Base-by-base conservation (phyloP, 139 green algal species). In the Yamagishiella unicocca region DNA sequence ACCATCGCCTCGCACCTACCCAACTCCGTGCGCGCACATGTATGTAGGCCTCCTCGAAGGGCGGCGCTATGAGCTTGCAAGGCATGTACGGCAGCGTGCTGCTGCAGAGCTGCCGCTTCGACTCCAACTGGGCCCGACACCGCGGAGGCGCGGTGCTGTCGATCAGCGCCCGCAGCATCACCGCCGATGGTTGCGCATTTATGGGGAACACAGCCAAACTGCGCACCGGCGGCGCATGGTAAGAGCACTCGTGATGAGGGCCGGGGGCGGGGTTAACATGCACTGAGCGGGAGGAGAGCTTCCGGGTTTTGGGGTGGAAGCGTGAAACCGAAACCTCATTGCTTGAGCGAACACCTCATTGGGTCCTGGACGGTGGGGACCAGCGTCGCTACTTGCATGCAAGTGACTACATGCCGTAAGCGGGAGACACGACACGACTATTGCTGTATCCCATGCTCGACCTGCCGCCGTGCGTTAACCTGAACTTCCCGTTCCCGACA, bases 161-260 rank as follows among this genome's bases (percentile, higher is more conserved):
- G n/a, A 50, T 14, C 62, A 77, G 35, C 62, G 29, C 43, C 27
- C 80, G 80, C 4, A 27, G 5, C 33, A 27, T 58, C 7, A 73
- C 5, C 33, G 45, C 42, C 22, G 27, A 43, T 22, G 21, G 19
- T 5, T 87, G 81, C 67, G 10, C 35, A 22, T 73, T 87, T 19
- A 24, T 53, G 0, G 45, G 22, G 7, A 87, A 87, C 33, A 42
- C 3, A 0, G 81, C 66, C 0, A 1, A 8, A 0, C 31, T 87
- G 27, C 29, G 79, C 38, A 8, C 61, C 1, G 79, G 79, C 8
- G 79, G 79, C 19, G 79, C 40, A 3, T 85, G 79, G 79, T 85
- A 29, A 71, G 75, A 5, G 8, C n/a, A n/a, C n/a, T n/a, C n/a
- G n/a, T n/a, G n/a, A n/a, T n/a, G 2, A 1, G 70, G 7, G 70